A percentile compares a stretch with the other conserved stretches of the same genome.
Evolutionary conservation across 108 stramenopile species (phyloP).

Genomic region (Schizochytrium sp.): DNA sequence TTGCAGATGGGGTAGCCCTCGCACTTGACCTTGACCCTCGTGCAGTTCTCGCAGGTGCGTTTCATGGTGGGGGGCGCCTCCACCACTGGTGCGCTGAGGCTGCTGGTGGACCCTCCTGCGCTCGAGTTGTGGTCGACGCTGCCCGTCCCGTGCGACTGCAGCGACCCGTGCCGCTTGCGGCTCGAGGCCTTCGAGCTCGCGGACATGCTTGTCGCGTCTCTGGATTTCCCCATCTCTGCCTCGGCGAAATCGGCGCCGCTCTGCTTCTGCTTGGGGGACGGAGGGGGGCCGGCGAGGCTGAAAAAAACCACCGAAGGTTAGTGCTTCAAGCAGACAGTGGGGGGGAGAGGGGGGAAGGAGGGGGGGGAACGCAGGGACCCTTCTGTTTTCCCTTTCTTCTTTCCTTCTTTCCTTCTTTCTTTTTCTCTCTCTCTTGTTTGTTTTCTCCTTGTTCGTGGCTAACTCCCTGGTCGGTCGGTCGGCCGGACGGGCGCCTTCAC

Average conservation of each 20-base stretch:
- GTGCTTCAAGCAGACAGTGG: no score
- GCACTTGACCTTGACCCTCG: constrained; percentile 9
- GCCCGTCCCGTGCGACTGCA: neutral
- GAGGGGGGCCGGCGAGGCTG: no score
- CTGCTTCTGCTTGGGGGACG: no score
- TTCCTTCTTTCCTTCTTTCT: neutral
- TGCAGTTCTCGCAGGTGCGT: constrained; percentile 3
- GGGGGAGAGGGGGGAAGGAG: no score
- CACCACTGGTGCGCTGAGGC: neutral
- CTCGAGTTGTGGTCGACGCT: neutral
- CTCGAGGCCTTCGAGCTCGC: neutral
- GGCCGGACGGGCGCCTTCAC: neutral
- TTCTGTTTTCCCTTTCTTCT: neutral
- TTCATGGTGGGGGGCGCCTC: constrained; percentile 3
- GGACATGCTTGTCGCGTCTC: no score
- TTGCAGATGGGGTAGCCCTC: neutral
- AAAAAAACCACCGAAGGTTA: no score
- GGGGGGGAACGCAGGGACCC: no score
- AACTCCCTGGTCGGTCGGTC: neutral
- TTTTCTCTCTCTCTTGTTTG: neutral
- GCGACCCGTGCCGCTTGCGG: neutral
- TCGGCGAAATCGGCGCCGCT: neutral
- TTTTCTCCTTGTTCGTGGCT: neutral
- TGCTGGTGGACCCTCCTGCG: neutral
- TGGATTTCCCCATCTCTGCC: neutral